These are phyloP conservation scores for Warburgia ugandensis DNA, from an alignment of 164 flowering plant genomes.

Conservation along the genomic window DNA sequence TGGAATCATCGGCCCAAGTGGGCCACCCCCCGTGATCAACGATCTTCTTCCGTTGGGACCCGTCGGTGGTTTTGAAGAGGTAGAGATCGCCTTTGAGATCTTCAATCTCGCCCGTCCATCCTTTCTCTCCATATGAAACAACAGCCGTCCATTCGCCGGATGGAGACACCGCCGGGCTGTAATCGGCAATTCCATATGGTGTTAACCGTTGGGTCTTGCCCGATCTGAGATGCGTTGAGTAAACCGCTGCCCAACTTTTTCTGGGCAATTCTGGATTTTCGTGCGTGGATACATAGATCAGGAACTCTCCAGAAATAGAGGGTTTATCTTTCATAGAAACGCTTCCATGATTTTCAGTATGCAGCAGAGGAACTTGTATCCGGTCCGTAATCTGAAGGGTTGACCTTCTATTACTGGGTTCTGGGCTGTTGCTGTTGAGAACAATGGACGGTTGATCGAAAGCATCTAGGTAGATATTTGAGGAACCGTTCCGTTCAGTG, in stretches of 20 bases:
- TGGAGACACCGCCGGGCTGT: conserved; percentile 81
- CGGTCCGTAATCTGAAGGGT: no score
- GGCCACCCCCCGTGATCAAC: conserved; percentile 94
- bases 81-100: conserved; percentile 66
- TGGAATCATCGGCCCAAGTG: conserved; percentile 65
- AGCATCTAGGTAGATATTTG: conserved; percentile 38
- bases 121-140: conserved; percentile 60
- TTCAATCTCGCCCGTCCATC: conserved; percentile 70
- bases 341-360: neutral
- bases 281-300: conserved; percentile 77
- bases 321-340: conserved; percentile 70
- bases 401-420: no score
- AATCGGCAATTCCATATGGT: conserved; percentile 66
- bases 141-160: conserved; percentile 78
- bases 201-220: conserved; percentile 62
- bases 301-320: conserved; percentile 37
- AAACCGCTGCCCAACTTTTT: conserved; percentile 82
- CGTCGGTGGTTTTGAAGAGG: conserved; percentile 58
- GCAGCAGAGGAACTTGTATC: conserved; percentile 33
- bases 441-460: conserved; percentile 5
- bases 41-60: conserved; percentile 52
- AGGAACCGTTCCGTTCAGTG: conserved; percentile 56
- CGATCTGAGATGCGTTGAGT: conserved; percentile 45
- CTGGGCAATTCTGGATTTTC: conserved; percentile 48
- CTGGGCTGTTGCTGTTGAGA: no score